A percentile compares a stretch with the other conserved stretches of the same genome.
Evolutionary conservation across 2,329 filamentous ascomycete genomes (phyloP).

Genomic region (Sarocladium strictum): DNA sequence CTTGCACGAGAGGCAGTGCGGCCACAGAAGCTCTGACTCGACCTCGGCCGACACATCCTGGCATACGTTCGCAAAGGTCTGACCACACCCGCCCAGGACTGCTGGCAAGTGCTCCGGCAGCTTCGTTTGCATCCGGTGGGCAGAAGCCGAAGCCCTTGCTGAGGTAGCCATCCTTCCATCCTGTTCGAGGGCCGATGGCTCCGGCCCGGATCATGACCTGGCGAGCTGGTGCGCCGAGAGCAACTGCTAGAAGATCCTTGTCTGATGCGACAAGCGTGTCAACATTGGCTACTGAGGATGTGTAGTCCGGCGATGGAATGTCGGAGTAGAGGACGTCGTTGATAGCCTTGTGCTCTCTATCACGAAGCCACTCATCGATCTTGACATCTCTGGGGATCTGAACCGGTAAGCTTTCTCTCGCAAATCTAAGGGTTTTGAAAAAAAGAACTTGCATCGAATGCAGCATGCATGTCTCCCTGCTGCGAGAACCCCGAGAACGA

Average conservation of each 20-base stretch:
- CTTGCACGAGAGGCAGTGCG: conserved; percentile 41
- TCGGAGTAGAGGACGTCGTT: conserved; percentile 42
- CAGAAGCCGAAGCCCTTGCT: conserved; percentile 46
- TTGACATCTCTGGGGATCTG: conserved; percentile 41
- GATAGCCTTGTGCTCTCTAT: conserved; percentile 39
- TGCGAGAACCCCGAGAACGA: conserved; percentile 26
- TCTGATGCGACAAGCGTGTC: conserved; percentile 42
- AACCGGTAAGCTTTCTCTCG: no score
- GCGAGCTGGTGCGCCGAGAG: conserved; percentile 46
- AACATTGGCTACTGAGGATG: conserved; percentile 36
- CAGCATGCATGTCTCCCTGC: conserved; percentile 22
- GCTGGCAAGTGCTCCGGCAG: conserved; percentile 37
- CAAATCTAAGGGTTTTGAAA: conserved; percentile 12
- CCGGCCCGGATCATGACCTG: conserved; percentile 48
- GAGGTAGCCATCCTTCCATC: conserved; percentile 49
- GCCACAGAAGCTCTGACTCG: conserved; percentile 44
- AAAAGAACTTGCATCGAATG: conserved; percentile 27
- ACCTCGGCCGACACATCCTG: conserved; percentile 42
- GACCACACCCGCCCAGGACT: conserved; percentile 49
- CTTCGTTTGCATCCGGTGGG: conserved; percentile 43
- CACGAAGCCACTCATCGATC: conserved; percentile 38
- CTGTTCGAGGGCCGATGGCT: conserved; percentile 42
- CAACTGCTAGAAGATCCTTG: conserved; percentile 43
- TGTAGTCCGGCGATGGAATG: conserved; percentile 33
- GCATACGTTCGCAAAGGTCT: conserved; percentile 47